These are phyloP conservation scores for Colletotrichum acutatum DNA, from an alignment of 2,329 filamentous ascomycete species.

Conservation along the genomic window DNA sequence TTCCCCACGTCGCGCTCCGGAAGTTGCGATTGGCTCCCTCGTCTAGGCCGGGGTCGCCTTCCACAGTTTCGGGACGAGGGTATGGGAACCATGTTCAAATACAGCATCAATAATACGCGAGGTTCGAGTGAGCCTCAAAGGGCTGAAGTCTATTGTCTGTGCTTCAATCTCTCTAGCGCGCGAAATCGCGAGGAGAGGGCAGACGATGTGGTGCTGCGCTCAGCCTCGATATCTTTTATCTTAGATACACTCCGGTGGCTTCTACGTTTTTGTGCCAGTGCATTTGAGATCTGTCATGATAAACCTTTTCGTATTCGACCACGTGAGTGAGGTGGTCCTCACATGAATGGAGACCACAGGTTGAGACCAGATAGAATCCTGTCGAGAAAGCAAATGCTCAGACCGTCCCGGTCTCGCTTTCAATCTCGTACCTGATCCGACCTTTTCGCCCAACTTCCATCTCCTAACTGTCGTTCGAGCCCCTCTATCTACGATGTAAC, in stretches of 20 bases:
- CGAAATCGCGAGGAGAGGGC: background rate
- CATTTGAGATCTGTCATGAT: too few species aligned
- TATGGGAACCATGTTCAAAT: conserved; percentile 21
- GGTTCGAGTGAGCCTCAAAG: background rate
- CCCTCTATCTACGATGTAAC: background rate
- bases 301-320: too few species aligned
- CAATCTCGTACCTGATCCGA: background rate
- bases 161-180: background rate
- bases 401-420: background rate
- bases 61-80: conserved; percentile 5
- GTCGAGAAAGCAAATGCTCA: background rate
- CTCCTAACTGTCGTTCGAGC: conserved; percentile 11
- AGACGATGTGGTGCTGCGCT: too few species aligned
- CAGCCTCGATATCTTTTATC: too few species aligned
- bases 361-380: background rate
- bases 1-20: background rate
- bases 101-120: background rate
- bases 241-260: too few species aligned
- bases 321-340: too few species aligned
- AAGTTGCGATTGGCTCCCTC: conserved; percentile 29
- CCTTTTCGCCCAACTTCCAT: background rate
- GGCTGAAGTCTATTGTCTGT: background rate
- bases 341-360: background rate
- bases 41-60: conserved; percentile 18
- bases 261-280: too few species aligned